Base-by-base conservation (phyloP, 768 basidiomycete species). In the Collybia sp. region DNA sequence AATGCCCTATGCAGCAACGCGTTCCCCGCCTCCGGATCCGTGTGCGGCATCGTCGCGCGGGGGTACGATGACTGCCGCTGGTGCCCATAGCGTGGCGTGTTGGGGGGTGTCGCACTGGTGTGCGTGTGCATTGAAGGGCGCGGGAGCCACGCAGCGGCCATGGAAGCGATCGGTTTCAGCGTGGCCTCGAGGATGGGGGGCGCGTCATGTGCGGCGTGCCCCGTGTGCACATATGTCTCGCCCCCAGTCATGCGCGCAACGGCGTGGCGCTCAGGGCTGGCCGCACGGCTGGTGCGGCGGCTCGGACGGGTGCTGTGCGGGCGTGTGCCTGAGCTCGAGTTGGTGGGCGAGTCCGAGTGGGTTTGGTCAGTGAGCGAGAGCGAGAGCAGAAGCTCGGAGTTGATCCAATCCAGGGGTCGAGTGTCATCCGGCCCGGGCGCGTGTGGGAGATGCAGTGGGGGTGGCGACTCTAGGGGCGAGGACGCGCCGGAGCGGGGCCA, bases 381-480 rank as follows among this genome's bases (percentile, higher is more conserved):
- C 1, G 83, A 85, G 12, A 85, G 69, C 42, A 93, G 68, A 2
- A 95, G 75, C 65, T 93, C 93, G 5, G 87, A 87, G 62, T 93
- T 90, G 46, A 91, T 79, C 82, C 86, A 90, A 43, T 88, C 83
- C 43, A 88, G 70, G 2, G 80, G 75, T 0, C 74, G 68, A 45
- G 65, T 64, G 36, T 65, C 53, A 43, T 67, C 71, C 16, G 76
- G 60, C 12, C 66, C 71, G 15, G 75, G 79, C 11, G 58, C 67
- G 36, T 73, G 72, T 2, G 79, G 76, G 8, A 76, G 64, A 38
- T 73, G 70, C 2, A 66, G 66, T 47, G 65, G 63, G 36, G 54
- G 52, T 48, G 69, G 66, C 2, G 65, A 59, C 38, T 70, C 62
- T 2, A 70, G 55, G 0, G 76, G 76, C 5, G 76, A 67, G 1